phyloP scores from a whole-genome alignment of 495 filamentous ascomycete species.

The Annulohypoxylon maeteangense region DNA sequence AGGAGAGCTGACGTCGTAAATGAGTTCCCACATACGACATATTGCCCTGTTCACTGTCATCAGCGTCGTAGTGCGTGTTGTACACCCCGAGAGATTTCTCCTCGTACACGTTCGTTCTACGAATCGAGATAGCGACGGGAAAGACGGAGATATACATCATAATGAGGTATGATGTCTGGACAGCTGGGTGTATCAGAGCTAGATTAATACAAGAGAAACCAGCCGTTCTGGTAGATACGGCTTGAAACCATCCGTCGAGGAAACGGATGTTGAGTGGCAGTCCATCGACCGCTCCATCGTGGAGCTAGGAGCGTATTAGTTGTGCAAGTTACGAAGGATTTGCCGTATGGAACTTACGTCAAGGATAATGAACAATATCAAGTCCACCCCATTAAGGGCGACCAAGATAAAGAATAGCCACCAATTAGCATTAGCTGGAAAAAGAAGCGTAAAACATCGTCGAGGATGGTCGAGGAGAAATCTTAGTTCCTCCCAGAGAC shows the following conservation, averaged over 20 bases:
- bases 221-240: constrained; percentile 84
- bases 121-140: constrained; percentile 92
- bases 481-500: constrained; percentile 84
- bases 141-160: constrained; percentile 99
- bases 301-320: constrained; percentile 63
- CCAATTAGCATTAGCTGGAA: constrained; percentile 91
- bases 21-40: constrained; percentile 88
- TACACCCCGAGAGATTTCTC: constrained; percentile 92
- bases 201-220: constrained; percentile 86
- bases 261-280: constrained; percentile 76
- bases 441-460: constrained; percentile 93
- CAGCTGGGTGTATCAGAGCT: constrained; percentile 81
- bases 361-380: constrained; percentile 89
- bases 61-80: constrained; percentile 41
- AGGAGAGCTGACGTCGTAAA: constrained; percentile 87
- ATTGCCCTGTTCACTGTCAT: constrained; percentile 62
- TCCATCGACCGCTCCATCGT: constrained; percentile 69
- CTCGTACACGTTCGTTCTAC: constrained; percentile 96
- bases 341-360: constrained; percentile 68
- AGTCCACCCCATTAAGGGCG: constrained; percentile 80
- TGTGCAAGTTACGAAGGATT: constrained; percentile 8
- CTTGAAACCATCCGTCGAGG: constrained; percentile 88
- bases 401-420: constrained; percentile 92
- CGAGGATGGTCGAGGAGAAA: constrained; percentile 95
- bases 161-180: constrained; percentile 93